Percentiles rank a stretch among this genome's conserved stretches.
Conservation (phyloP, 192 early-diverging fungal species). For the Physocladia obscura region DNA sequence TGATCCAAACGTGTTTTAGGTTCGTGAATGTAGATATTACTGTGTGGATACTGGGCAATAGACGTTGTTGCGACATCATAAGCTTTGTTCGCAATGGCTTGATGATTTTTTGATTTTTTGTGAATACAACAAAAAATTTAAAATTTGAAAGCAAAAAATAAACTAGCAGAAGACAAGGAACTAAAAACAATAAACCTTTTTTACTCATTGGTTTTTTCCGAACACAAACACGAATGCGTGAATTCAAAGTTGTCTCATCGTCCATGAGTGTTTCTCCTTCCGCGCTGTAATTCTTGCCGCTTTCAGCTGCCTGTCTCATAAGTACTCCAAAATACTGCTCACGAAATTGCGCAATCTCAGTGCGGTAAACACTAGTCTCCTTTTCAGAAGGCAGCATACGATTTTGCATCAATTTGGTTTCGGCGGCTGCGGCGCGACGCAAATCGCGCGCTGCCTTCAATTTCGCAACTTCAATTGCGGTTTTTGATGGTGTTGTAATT, state of each 20-base stretch:
- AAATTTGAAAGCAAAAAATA: neutral
- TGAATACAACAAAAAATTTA: neutral
- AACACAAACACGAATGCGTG: slow-evolving; percentile 79
- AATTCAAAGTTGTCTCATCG: too few relatives aligned
- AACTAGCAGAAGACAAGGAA: neutral
- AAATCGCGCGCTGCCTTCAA: slow-evolving; percentile 20
- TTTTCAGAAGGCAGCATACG: slow-evolving; percentile 3
- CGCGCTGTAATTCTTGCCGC: too few relatives aligned
- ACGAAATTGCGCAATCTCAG: slow-evolving; percentile 24
- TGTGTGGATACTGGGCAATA: slow-evolving; percentile 33
- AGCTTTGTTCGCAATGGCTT: slow-evolving; percentile 14
- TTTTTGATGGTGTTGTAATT: slow-evolving; percentile 28
- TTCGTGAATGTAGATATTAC: slow-evolving; percentile 45
- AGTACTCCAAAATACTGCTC: neutral
- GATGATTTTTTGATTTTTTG: too few relatives aligned
- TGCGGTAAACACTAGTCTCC: slow-evolving; percentile 13
- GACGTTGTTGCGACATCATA: slow-evolving; percentile 42
- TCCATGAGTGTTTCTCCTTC: too few relatives aligned
- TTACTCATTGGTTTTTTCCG: slow-evolving; percentile 81
- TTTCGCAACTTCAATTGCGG: slow-evolving; percentile 26
- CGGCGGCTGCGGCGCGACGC: slow-evolving; percentile 20
- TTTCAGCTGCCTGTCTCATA: too few relatives aligned
- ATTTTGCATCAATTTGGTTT: slow-evolving; percentile 1
- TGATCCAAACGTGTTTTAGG: slow-evolving; percentile 66
- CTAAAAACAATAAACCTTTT: slow-evolving; percentile 46